Evolutionary conservation across 2,329 filamentous ascomycete species (phyloP).

Genomic region (Fusarium albosuccineum): DNA sequence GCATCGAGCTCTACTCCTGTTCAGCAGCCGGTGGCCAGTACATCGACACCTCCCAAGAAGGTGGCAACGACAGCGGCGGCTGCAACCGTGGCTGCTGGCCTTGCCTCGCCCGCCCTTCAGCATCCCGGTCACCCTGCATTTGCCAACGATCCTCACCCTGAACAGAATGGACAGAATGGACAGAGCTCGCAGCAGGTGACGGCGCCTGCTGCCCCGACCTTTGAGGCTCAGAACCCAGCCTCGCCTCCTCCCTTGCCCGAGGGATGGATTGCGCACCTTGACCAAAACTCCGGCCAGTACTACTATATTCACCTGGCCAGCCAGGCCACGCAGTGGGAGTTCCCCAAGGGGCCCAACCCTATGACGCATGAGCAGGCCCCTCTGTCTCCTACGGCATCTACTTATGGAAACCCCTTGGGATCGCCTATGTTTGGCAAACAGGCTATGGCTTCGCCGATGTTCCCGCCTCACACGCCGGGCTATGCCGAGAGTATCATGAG

Average conservation of each 20-base stretch:
- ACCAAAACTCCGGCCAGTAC: constrained; percentile 96
- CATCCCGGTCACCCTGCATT: constrained; percentile 86
- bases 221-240: constrained; percentile 69
- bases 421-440: constrained; percentile 74
- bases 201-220: constrained; percentile 58
- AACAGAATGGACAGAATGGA: constrained; percentile 56
- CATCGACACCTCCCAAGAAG: constrained; percentile 50
- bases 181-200: constrained; percentile 59
- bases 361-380: constrained; percentile 85
- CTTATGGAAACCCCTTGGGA: constrained; percentile 79
- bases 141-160: constrained; percentile 80
- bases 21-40: constrained; percentile 41
- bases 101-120: constrained; percentile 64
- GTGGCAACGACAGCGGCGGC: constrained; percentile 40
- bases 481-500: constrained; percentile 91
- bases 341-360: constrained; percentile 94
- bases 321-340: constrained; percentile 98
- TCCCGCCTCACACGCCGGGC: constrained; percentile 83
- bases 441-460: constrained; percentile 80
- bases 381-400: constrained; percentile 83
- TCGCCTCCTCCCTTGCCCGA: constrained; percentile 95
- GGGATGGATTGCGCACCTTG: constrained; percentile 97
- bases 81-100: constrained; percentile 43
- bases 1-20: constrained; percentile 46
- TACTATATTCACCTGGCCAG: constrained; percentile 98